Evolutionary conservation across 768 basidiomycete species (phyloP).

Genomic region (Pleurotus giganteus): DNA sequence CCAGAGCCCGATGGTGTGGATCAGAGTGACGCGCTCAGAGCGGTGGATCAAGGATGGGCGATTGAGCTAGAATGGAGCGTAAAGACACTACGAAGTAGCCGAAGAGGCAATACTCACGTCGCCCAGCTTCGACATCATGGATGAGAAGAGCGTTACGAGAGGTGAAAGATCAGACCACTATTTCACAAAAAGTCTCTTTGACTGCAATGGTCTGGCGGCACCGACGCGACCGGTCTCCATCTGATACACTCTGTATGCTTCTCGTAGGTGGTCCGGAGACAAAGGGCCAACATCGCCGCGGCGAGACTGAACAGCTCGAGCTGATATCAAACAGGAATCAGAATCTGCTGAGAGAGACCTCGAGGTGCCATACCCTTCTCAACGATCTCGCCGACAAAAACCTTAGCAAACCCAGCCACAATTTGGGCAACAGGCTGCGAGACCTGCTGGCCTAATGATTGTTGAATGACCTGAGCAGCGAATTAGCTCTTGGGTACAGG

Average conservation of each 20-base stretch:
- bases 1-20: no score
- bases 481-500: not conserved
- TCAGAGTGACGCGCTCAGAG: not conserved
- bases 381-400: constrained; percentile 90
- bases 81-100: not conserved
- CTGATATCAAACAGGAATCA: not conserved
- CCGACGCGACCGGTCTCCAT: constrained; percentile 80
- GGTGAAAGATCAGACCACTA: constrained; percentile 22
- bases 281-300: constrained; percentile 78
- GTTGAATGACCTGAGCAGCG: constrained; percentile 69
- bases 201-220: constrained; percentile 64
- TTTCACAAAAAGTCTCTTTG: constrained; percentile 73
- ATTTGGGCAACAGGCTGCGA: constrained; percentile 86
- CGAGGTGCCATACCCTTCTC: constrained; percentile 61
- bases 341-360: no score
- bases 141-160: no score
- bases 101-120: no score
- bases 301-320: constrained; percentile 71
- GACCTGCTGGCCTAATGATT: constrained; percentile 75
- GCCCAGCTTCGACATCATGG: no score
- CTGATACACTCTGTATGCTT: constrained; percentile 84
- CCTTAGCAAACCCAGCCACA: constrained; percentile 86
- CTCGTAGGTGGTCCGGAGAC: constrained; percentile 85
- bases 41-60: not conserved
- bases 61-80: not conserved